Evolutionary conservation across 768 basidiomycete genomes (phyloP).

Genomic region (Naganishia vaughanmartiniae): DNA sequence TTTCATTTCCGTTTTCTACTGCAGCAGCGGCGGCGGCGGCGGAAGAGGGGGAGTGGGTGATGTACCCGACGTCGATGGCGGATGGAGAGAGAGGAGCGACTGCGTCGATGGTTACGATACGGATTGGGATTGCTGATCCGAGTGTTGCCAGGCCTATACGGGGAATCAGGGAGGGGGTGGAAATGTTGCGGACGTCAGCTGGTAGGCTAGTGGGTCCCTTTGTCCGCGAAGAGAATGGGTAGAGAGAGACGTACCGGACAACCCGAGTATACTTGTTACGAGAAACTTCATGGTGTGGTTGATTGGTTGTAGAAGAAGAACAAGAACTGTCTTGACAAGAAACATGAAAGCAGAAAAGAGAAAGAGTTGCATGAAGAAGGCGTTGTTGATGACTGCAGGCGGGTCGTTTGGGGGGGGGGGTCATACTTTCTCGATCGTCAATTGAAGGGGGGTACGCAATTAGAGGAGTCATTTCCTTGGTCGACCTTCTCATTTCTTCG

Average conservation of each 20-base stretch:
- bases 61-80: neutral
- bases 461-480: too few species aligned
- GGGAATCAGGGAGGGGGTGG: neutral
- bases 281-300: neutral
- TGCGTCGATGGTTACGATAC: neutral
- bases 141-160: neutral
- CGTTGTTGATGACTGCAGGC: too few species aligned
- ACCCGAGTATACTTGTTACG: neutral
- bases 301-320: too few species aligned
- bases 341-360: too few species aligned
- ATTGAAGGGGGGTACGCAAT: too few species aligned
- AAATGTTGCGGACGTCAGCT: neutral
- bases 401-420: too few species aligned
- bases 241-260: conserved; percentile 2
- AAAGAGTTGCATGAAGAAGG: too few species aligned
- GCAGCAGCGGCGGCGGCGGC: neutral
- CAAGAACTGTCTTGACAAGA: too few species aligned
- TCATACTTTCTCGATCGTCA: too few species aligned
- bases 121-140: neutral
- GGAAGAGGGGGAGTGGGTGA: conserved; percentile 6
- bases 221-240: neutral
- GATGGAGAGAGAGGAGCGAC: neutral
- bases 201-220: neutral
- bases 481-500: too few species aligned
- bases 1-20: neutral